phyloP scores from a whole-genome alignment of 805 yeast species.

The Candida caryicola region DNA sequence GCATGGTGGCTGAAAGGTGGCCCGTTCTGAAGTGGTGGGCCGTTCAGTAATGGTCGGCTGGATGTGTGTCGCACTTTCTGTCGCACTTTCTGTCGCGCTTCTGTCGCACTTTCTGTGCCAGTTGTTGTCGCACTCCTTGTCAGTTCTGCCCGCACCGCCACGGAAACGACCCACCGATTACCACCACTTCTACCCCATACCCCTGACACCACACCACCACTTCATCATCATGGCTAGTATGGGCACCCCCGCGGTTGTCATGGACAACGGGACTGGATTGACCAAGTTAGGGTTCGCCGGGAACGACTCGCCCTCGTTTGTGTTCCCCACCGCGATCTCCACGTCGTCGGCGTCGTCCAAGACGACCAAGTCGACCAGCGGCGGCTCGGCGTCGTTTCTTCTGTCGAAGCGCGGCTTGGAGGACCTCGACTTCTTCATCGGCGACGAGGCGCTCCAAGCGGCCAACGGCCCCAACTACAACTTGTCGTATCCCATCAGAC shows the following conservation, averaged over 20 bases:
- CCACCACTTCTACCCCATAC: neutral
- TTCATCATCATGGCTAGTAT: slow-evolving; percentile 55
- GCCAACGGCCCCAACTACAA: slow-evolving; percentile 90
- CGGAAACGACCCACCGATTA: no score
- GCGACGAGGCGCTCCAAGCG: slow-evolving; percentile 90
- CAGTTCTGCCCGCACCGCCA: no score
- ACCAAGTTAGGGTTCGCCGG: slow-evolving; percentile 99
- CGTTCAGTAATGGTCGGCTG: no score
- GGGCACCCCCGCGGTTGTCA: slow-evolving; percentile 90
- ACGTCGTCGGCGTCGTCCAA: slow-evolving; percentile 56
- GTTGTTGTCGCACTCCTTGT: no score
- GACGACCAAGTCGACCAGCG: slow-evolving; percentile 34
- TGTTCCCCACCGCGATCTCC: slow-evolving; percentile 95
- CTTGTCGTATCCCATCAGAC: slow-evolving; percentile 88
- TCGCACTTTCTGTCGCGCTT: no score
- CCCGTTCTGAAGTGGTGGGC: no score
- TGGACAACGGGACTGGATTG: slow-evolving; percentile 98
- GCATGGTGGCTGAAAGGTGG: no score
- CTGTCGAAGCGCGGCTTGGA: slow-evolving; percentile 84
- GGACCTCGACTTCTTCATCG: slow-evolving; percentile 90
- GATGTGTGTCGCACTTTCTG: no score
- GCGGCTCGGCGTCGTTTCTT: slow-evolving; percentile 42
- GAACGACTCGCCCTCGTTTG: slow-evolving; percentile 95
- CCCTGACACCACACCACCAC: neutral
- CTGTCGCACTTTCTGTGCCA: no score